Base-by-base conservation (phyloP, 176 grass and related monocot species). In the Ensete ventricosum region DNA sequence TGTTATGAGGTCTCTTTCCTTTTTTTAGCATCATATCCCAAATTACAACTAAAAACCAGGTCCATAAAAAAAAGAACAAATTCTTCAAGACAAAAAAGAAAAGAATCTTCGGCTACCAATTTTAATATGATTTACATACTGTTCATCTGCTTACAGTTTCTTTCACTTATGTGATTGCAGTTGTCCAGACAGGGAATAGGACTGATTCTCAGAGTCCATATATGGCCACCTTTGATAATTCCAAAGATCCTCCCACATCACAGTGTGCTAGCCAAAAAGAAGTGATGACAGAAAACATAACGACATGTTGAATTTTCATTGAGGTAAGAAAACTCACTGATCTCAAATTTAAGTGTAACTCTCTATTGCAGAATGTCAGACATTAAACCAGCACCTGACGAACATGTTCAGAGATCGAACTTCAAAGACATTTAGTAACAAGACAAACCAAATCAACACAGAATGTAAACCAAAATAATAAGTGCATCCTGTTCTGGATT, bases 111-210 rank as follows among this genome's bases (percentile, higher is more conserved):
- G 13, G 62, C 49, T 52, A 65, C 49, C 75, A 77, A 52, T 63
- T 77, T 77, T 77, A 54, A 66, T 64, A 77, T 77, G 62, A 43
- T 77, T 53, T 52, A 63, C 22, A 65, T 50, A 64, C 43, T 77
- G 50, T 77, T 76, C 29, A 62, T 77, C 75, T 16, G 75, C 75
- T 77, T 77, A 77, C 75, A 77, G 75, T 10, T 77, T 76, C 25
- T 77, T n/a, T 13, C 25, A 58, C 73, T n/a, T 70, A 50, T 16
- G 67, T 49, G 62, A 77, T 22, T 22, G 43, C 60, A 77, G 62
- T 66, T 77, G 59, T 77, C 62, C 75, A 53, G 67, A 48, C 52
- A 26, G 25, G 55, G 43, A 52, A 43, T 10, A 53, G 20, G 51
- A 64, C 49, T 65, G 59, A 24, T 50, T 63, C 17, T 64, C 59